A percentile compares a stretch with the other conserved stretches of the same genome.
Evolutionary conservation across 2,329 filamentous ascomycete species (phyloP).

Genomic region (Conoideocrella luteorostrata): DNA sequence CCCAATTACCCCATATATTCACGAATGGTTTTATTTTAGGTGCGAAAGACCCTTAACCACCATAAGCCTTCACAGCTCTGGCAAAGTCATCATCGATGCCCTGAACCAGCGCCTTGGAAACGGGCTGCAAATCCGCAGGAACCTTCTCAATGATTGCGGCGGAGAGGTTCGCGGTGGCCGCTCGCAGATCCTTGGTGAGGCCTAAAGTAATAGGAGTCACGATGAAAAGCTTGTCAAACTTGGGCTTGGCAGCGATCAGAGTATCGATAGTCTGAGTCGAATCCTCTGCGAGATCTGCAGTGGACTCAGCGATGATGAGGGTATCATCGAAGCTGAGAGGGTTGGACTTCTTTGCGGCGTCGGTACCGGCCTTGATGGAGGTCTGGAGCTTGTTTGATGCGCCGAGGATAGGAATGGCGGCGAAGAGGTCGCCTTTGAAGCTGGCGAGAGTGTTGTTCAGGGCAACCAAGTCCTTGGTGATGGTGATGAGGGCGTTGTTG

Average conservation of each 20-base stretch:
- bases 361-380: conserved; percentile 33
- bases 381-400: conserved; percentile 31
- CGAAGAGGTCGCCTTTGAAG: conserved; percentile 32
- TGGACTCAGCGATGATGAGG: conserved; percentile 30
- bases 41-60: neutral
- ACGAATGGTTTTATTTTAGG: too few relatives aligned
- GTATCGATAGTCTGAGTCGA: conserved; percentile 31
- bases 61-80: conserved; percentile 27
- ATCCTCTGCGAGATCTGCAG: conserved; percentile 25
- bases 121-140: conserved; percentile 23
- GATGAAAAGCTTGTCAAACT: conserved; percentile 37
- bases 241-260: conserved; percentile 31
- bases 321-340: conserved; percentile 31
- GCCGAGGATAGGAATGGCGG: conserved; percentile 32
- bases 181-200: conserved; percentile 32
- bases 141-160: conserved; percentile 33
- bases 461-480: conserved; percentile 27
- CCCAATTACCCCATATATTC: too few relatives aligned
- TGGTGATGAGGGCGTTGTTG: conserved; percentile 29
- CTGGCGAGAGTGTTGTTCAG: conserved; percentile 26
- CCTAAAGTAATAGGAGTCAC: conserved; percentile 36
- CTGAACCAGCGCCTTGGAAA: conserved; percentile 28
- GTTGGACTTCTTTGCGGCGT: conserved; percentile 28
- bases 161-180: conserved; percentile 31
- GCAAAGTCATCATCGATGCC: conserved; percentile 33